phyloP scores from a whole-genome alignment of 495 filamentous ascomycete species.

The Penicillium waksmanii region DNA sequence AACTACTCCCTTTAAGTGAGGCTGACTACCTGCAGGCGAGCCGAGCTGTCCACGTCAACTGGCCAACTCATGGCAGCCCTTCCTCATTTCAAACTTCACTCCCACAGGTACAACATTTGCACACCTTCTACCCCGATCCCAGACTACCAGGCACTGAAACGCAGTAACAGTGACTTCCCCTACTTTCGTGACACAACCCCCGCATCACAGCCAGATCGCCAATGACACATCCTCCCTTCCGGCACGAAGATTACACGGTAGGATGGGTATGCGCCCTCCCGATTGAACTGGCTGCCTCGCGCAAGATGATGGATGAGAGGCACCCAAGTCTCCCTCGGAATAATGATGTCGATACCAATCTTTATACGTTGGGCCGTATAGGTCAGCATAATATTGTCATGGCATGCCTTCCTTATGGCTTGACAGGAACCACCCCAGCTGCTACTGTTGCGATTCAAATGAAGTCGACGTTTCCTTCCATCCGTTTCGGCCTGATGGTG shows the following conservation, averaged over 20 bases:
- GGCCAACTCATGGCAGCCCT: too few species aligned
- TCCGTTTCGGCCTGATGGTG: slow-evolving; percentile 51
- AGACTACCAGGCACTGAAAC: too few species aligned
- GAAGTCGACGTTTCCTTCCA: slow-evolving; percentile 32
- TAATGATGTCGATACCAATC: not conserved
- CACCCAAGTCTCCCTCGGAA: not conserved
- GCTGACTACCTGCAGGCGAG: too few species aligned
- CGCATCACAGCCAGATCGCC: too few species aligned
- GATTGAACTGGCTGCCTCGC: not conserved
- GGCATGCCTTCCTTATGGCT: not conserved
- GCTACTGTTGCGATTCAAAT: not conserved
- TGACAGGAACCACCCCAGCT: not conserved
- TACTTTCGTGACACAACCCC: too few species aligned
- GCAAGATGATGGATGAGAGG: not conserved
- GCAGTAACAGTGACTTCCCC: too few species aligned
- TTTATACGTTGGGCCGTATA: not conserved
- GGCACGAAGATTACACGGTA: not conserved
- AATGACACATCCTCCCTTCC: too few species aligned
- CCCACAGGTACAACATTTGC: too few species aligned
- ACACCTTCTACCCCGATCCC: too few species aligned
- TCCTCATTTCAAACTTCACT: too few species aligned
- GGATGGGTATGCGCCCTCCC: not conserved
- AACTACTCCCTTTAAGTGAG: too few species aligned
- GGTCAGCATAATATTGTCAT: not conserved
- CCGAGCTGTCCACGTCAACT: too few species aligned